A percentile compares a stretch with the other conserved stretches of the same genome.
phyloP scores from a whole-genome alignment of 768 basidiomycete genomes.

The Boletus rubescentipes region DNA sequence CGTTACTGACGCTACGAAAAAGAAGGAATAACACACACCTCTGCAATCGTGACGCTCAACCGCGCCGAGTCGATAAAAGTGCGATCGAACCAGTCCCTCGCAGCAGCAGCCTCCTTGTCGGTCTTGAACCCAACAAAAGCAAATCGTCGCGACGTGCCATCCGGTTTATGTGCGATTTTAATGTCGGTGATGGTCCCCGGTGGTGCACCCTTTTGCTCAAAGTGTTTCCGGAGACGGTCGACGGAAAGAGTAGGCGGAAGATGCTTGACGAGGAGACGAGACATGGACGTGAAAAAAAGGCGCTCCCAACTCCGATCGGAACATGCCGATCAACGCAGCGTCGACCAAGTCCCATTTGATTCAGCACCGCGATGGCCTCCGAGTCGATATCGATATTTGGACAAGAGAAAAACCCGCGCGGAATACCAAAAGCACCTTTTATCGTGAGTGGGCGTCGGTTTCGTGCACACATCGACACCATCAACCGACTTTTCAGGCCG shows the following conservation, averaged over 20 bases:
- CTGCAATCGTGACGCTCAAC: conserved; percentile 72
- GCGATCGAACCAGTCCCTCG: conserved; percentile 80
- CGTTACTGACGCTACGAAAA: conserved; percentile 5
- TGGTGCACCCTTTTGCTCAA: conserved; percentile 59
- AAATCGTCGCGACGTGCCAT: conserved; percentile 83
- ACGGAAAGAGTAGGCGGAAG: conserved; percentile 69
- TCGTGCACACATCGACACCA: background rate
- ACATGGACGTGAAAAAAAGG: conserved; percentile 46
- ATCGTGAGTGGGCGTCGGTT: conserved; percentile 56
- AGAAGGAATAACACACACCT: conserved; percentile 44
- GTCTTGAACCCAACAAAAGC: conserved; percentile 93
- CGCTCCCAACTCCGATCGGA: conserved; percentile 25
- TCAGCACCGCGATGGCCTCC: conserved; percentile 16
- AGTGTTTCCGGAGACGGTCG: conserved; percentile 63
- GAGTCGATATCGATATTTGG: conserved; percentile 32
- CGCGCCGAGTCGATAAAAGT: conserved; percentile 81
- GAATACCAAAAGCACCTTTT: conserved; percentile 94
- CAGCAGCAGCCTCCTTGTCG: conserved; percentile 67
- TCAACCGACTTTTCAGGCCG: conserved; percentile 49
- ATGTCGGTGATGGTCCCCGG: conserved; percentile 80
- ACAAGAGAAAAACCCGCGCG: conserved; percentile 75
- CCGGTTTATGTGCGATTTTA: conserved; percentile 71
- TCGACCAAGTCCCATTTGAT: background rate
- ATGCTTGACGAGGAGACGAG: conserved; percentile 82
- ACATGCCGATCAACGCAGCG: conserved; percentile 10